phyloP scores from a whole-genome alignment of 805 yeast genomes.

The Cyberlindnera lachancei region DNA sequence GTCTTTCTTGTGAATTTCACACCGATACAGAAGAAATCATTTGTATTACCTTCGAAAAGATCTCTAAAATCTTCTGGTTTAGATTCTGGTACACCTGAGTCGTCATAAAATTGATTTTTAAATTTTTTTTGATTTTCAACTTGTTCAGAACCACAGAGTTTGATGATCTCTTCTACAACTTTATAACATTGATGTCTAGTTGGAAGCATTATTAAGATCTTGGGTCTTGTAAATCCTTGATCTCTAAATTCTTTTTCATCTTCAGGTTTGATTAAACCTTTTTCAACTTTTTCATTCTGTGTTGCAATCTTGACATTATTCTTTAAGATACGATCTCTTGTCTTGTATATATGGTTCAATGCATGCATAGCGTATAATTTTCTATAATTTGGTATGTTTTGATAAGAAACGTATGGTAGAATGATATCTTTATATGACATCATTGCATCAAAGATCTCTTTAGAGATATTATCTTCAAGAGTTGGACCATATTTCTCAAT shows the following conservation, averaged over 20 bases:
- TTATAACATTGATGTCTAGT: constrained; percentile 73
- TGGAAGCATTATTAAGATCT: constrained; percentile 74
- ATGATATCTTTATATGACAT: constrained; percentile 67
- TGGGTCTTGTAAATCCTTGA: constrained; percentile 94
- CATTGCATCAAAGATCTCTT: constrained; percentile 52
- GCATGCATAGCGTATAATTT: constrained; percentile 63
- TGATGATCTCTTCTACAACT: constrained; percentile 53
- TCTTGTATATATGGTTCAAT: constrained; percentile 76
- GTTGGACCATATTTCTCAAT: constrained; percentile 11
- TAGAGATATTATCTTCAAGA: constrained; percentile 38
- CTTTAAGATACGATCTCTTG: constrained; percentile 77
- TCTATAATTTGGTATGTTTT: constrained; percentile 47
- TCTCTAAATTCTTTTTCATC: constrained; percentile 65
- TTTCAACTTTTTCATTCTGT: constrained; percentile 33
- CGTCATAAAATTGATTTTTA: constrained; percentile 56
- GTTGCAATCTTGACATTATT: constrained; percentile 54
- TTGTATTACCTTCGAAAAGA: constrained; percentile 79
- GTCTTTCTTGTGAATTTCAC: constrained; percentile 84
- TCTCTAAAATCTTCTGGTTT: constrained; percentile 83
- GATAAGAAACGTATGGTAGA: constrained; percentile 45
- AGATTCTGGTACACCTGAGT: constrained; percentile 33
- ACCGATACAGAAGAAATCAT: constrained; percentile 90
- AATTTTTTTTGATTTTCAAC: constrained; percentile 79
- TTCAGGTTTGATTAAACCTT: constrained; percentile 28
- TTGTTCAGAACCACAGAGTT: constrained; percentile 60